Conservation (phyloP, 225 moss, liverwort and hornwort species). For the Thuidium tamariscinum region DNA sequence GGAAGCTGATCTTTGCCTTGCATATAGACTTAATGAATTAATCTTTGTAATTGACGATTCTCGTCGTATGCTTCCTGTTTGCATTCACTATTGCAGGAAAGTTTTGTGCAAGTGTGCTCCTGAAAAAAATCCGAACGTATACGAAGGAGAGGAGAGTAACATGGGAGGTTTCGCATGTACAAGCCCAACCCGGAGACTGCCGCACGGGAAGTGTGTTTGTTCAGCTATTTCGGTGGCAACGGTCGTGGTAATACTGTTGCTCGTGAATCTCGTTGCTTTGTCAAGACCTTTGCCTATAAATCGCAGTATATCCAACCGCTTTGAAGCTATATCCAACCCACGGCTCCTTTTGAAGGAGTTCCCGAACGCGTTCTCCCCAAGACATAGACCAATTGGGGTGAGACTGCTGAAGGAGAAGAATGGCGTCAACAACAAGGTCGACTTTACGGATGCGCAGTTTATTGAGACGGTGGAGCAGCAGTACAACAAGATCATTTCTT, state of each 20-base stretch:
- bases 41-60: not conserved
- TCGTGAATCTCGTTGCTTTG: constrained; percentile 23
- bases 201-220: constrained; percentile 20
- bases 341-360: constrained; percentile 14
- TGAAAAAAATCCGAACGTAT: not conserved
- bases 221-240: constrained; percentile 9
- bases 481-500: constrained; percentile 20
- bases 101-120: not conserved
- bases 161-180: constrained; percentile 12
- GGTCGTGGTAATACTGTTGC: constrained; percentile 11
- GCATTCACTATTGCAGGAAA: not conserved
- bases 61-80: not conserved
- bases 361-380: constrained; percentile 5
- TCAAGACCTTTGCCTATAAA: constrained; percentile 8
- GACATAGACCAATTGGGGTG: not conserved
- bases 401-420: not conserved
- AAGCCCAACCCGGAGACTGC: constrained; percentile 14
- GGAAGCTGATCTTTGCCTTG: not conserved
- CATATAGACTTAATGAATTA: not conserved
- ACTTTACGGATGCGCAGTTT: constrained; percentile 24
- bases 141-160: not conserved
- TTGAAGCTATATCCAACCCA: constrained; percentile 7
- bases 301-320: constrained; percentile 4
- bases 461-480: constrained; percentile 34
- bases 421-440: constrained; percentile 9